A percentile compares a stretch with the other conserved stretches of the same genome.
phyloP scores from a whole-genome alignment of 2,329 filamentous ascomycete species.

The Beauveria sp. region DNA sequence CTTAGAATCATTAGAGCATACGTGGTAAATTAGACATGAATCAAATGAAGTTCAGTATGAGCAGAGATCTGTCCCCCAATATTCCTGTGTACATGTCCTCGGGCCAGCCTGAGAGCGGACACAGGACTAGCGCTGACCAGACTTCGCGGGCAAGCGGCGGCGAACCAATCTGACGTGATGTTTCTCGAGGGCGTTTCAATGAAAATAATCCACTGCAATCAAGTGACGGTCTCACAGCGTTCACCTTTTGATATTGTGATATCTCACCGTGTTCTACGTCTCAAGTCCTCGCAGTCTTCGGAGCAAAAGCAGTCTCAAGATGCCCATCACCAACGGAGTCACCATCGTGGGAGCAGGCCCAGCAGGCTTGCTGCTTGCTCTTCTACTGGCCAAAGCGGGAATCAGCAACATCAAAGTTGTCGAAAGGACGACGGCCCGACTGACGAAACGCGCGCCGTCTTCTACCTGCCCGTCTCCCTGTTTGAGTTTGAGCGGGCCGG shows the following conservation, averaged over 20 bases:
- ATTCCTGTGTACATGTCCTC: not conserved
- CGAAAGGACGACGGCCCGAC: slow-evolving; percentile 13
- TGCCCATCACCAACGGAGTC: too few species aligned
- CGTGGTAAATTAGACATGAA: not conserved
- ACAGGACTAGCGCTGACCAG: too few species aligned
- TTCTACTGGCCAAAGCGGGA: slow-evolving; percentile 17
- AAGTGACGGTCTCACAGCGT: too few species aligned
- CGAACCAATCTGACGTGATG: too few species aligned
- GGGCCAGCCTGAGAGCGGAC: not conserved
- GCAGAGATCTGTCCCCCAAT: not conserved
- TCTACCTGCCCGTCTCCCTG: not conserved
- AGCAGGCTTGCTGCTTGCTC: slow-evolving; percentile 16
- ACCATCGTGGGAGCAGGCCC: slow-evolving; percentile 16
- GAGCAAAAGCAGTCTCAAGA: too few species aligned
- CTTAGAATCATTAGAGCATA: not conserved
- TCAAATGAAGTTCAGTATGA: not conserved
- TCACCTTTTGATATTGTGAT: too few species aligned
- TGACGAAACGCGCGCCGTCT: not conserved
- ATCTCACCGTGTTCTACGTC: too few species aligned
- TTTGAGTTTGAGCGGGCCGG: slow-evolving; percentile 13
- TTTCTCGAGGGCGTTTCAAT: too few species aligned
- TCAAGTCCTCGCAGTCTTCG: too few species aligned
- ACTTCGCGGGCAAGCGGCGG: too few species aligned
- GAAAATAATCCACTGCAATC: too few species aligned
- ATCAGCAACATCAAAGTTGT: slow-evolving; percentile 20